Evolutionary conservation across 495 filamentous ascomycete genomes (phyloP), one percentile per base, ranked within the genome.

Genomic region (Aspergillus cavernicola): DNA sequence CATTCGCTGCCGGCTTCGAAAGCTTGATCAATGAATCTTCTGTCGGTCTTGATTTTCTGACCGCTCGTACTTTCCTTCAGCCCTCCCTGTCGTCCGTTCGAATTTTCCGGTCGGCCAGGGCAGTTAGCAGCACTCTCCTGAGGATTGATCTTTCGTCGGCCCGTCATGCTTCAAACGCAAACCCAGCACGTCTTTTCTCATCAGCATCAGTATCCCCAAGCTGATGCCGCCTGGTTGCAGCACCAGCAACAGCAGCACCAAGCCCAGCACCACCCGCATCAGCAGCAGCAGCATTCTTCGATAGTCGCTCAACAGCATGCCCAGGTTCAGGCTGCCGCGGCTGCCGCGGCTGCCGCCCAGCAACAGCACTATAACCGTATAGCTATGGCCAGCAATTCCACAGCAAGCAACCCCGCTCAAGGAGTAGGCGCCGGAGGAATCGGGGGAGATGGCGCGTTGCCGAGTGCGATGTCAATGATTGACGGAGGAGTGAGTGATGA

Each of bases 351-450:
- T 26, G 84, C 80, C 18, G 83, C 80, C 39, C 86, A 88, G 56
- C 86, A 90, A 66, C 86, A 90, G 70, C 85, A 89, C 64, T 92
- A 91, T 70, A 87, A 81, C 63, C 85, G 88, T 43, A 78, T 93
- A 36, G 81, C 85, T 22, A 82, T 80, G 63, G 80, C 71, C 53
- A 79, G 85, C 55, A 85, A 81, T 57, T 33, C 54, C 19, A 63
- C 64, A 23, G 59, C 63, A 32, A 66, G 60, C 24, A 70, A 68
- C 39, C 54, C 70, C 22, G 56, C 58, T n/a, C 76, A 75, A 51
- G 69, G 62, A 37, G 64, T 68, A 19, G 76, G 70, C 28, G 73
- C 64, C 37, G 67, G 67, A 24, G 64, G 79, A 49, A 71, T 79
- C 43, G 72, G 74, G 45, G 73, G 73, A 57, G 82, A 86, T 64